A percentile compares a stretch with the other conserved stretches of the same genome.
Evolutionary conservation across 495 filamentous ascomycete species (phyloP).

Genomic region (Recurvomyces mirabilis): DNA sequence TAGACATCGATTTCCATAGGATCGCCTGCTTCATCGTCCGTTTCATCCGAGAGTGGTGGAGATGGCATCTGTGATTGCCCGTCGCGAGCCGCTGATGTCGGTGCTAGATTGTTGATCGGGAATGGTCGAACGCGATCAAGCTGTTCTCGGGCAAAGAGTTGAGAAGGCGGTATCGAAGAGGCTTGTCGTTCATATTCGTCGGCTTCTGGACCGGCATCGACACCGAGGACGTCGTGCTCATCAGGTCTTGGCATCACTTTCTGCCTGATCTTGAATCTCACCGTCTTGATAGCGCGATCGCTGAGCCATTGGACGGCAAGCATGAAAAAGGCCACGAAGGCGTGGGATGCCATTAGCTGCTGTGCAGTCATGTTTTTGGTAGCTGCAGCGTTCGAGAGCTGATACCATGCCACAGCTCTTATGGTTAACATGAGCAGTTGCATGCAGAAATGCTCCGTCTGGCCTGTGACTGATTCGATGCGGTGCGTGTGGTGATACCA

Average conservation of each 20-base stretch:
- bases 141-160: conserved; percentile 13
- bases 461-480: conserved; percentile 13
- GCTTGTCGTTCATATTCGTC: conserved; percentile 3
- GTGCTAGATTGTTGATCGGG: conserved; percentile 17
- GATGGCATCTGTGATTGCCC: conserved; percentile 2
- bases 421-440: conserved; percentile 9
- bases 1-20: conserved; percentile 13
- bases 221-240: conserved; percentile 16
- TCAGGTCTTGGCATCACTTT: conserved; percentile 19
- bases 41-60: conserved; percentile 6
- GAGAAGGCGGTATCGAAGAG: conserved; percentile 13
- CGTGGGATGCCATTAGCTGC: conserved; percentile 11
- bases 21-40: conserved; percentile 12
- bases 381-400: conserved; percentile 1
- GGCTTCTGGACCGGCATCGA: conserved; percentile 10
- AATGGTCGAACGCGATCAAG: conserved; percentile 12
- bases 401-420: conserved; percentile 7
- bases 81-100: background rate
- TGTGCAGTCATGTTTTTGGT: background rate
- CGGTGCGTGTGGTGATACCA: conserved; percentile 19
- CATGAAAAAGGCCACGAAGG: conserved; percentile 5
- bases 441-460: conserved; percentile 13
- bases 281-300: conserved; percentile 5
- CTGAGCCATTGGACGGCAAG: conserved; percentile 9
- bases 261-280: conserved; percentile 8